Evolutionary conservation across 177 flowering plant genomes (phyloP).

Genomic region (Vitis hybrid): DNA sequence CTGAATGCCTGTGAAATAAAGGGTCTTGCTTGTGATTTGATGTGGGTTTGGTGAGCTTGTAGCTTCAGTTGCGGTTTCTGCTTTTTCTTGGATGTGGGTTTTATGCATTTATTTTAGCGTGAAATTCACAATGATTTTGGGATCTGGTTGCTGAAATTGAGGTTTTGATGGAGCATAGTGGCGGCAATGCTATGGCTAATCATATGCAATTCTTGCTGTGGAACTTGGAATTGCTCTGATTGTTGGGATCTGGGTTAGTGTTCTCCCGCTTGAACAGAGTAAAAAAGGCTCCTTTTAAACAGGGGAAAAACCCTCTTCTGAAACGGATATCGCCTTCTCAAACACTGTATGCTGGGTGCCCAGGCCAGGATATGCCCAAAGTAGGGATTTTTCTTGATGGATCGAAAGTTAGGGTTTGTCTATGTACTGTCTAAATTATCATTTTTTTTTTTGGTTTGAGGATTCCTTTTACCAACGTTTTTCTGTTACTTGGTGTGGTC

Average conservation of each 20-base stretch:
- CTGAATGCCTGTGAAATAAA: neutral
- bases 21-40: neutral
- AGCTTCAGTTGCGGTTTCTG: no score
- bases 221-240: neutral
- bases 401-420: no score
- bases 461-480: no score
- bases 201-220: neutral
- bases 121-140: neutral
- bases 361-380: no score
- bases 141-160: slow-evolving; percentile 1
- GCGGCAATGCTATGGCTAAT: neutral
- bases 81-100: neutral
- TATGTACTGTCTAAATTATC: no score
- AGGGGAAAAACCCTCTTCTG: neutral
- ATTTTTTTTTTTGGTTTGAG: no score
- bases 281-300: neutral
- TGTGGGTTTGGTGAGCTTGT: neutral
- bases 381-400: no score
- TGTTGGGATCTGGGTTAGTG: neutral
- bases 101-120: neutral
- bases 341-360: no score
- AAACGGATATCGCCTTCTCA: no score
- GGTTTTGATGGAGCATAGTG: neutral
- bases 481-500: no score
- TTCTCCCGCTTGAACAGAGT: no score